These are phyloP conservation scores for Linanthus parryae DNA, from an alignment of 148 eudicot genomes.

Conservation along the genomic window DNA sequence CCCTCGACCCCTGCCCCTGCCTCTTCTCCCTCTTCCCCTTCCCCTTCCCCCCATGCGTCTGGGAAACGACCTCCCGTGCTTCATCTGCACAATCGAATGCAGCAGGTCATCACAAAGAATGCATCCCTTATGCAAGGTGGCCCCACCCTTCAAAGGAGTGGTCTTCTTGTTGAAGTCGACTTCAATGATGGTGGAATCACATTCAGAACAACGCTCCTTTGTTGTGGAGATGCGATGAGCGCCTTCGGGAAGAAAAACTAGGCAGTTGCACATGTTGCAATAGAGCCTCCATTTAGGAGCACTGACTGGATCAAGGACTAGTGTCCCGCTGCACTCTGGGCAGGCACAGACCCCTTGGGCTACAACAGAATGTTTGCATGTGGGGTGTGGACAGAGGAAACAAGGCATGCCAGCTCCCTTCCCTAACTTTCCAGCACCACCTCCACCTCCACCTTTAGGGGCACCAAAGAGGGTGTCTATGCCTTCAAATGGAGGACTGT, in stretches of 20 bases:
- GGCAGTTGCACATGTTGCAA: slow-evolving; percentile 92
- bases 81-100: slow-evolving; percentile 83
- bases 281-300: slow-evolving; percentile 93
- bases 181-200: slow-evolving; percentile 75
- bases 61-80: slow-evolving; percentile 71
- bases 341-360: slow-evolving; percentile 96
- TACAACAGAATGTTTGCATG: slow-evolving; percentile 69
- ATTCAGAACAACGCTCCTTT: slow-evolving; percentile 62
- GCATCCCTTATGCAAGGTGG: slow-evolving; percentile 71
- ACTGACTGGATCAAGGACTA: slow-evolving; percentile 87
- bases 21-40: slow-evolving; percentile 53
- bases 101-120: slow-evolving; percentile 85
- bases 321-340: slow-evolving; percentile 89
- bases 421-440: slow-evolving; percentile 47
- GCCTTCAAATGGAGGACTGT: slow-evolving; percentile 92
- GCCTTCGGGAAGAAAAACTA: slow-evolving; percentile 78
- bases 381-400: slow-evolving; percentile 90
- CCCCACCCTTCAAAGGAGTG: slow-evolving; percentile 72
- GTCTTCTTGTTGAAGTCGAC: slow-evolving; percentile 91
- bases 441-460: slow-evolving; percentile 38
- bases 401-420: slow-evolving; percentile 99
- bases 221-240: slow-evolving; percentile 90
- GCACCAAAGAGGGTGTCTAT: slow-evolving; percentile 63
- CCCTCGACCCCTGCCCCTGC: slow-evolving; percentile 56
- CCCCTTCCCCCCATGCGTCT: slow-evolving; percentile 60